Evolutionary conservation across 2,329 filamentous ascomycete species (phyloP).

Genomic region (Pezizomycotina sp.): DNA sequence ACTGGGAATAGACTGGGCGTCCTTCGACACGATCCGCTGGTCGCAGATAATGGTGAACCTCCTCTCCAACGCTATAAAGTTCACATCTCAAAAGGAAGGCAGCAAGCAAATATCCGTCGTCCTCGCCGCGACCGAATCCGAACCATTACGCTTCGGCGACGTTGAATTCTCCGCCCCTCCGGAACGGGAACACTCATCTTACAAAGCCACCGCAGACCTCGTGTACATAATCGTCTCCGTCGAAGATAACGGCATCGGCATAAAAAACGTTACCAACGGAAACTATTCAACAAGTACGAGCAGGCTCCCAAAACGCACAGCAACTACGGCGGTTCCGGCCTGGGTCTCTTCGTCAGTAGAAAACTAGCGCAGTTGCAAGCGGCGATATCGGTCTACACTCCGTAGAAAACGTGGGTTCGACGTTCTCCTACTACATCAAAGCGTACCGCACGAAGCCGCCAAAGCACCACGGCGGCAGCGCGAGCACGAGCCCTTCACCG

Average conservation of each 20-base stretch:
- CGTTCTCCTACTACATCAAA: slow-evolving; percentile 64
- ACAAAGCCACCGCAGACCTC: no score
- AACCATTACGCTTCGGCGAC: no score
- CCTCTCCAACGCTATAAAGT: slow-evolving; percentile 46
- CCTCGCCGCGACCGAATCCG: no score
- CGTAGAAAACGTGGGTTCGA: slow-evolving; percentile 50
- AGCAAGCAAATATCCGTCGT: no score
- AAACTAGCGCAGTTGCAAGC: slow-evolving; percentile 65
- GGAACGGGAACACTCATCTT: no score
- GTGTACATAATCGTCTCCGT: no score
- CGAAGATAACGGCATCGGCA: no score
- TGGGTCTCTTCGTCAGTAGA: slow-evolving; percentile 60
- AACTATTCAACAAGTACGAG: slow-evolving; percentile 23
- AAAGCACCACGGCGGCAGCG: no score
- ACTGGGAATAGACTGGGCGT: slow-evolving; percentile 53
- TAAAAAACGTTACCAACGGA: slow-evolving; percentile 31
- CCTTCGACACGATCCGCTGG: slow-evolving; percentile 56
- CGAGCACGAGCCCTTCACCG: no score
- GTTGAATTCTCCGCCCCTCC: no score
- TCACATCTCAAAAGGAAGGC: slow-evolving; percentile 46
- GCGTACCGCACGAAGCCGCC: no score
- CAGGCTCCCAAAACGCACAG: slow-evolving; percentile 34
- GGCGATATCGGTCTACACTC: slow-evolving; percentile 61
- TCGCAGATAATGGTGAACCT: slow-evolving; percentile 53
- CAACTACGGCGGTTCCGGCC: no score